phyloP scores from a whole-genome alignment of 352 stramenopile genomes.

The Globisporangium camurandrum region DNA sequence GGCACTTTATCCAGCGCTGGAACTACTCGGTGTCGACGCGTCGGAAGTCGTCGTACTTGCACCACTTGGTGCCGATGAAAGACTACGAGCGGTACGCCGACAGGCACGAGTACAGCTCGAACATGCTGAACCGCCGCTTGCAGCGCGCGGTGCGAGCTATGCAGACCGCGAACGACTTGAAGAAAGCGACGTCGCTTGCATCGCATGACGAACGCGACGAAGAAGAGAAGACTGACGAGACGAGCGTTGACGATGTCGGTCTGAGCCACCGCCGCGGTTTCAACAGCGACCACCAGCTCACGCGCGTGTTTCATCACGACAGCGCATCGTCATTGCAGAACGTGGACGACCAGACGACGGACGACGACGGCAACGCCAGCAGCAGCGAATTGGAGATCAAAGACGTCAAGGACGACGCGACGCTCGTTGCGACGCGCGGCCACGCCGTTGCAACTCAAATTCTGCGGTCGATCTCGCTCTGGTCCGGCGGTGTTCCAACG shows the following conservation, averaged over 20 bases:
- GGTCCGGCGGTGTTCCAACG: conserved; percentile 66
- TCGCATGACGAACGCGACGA: conserved; percentile 11
- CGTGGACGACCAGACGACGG: background rate
- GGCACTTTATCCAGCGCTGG: conserved; percentile 85
- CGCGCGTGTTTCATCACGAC: conserved; percentile 10
- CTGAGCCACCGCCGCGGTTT: conserved; percentile 24
- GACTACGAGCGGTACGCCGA: conserved; percentile 31
- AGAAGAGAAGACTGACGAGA: conserved; percentile 3
- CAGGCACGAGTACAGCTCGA: conserved; percentile 29
- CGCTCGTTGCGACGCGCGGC: conserved; percentile 17
- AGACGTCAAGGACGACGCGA: conserved; percentile 17
- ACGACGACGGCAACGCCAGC: conserved; percentile 13
- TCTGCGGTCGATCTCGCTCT: conserved; percentile 71
- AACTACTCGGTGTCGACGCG: conserved; percentile 82
- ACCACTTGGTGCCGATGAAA: conserved; percentile 73
- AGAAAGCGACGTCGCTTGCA: conserved; percentile 8
- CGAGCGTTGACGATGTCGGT: background rate
- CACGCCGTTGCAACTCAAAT: conserved; percentile 59
- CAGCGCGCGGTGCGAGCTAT: conserved; percentile 65
- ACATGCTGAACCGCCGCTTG: conserved; percentile 38
- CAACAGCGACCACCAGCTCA: conserved; percentile 32
- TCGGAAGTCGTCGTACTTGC: conserved; percentile 66
- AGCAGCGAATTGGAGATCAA: conserved; percentile 8
- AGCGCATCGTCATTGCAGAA: background rate
- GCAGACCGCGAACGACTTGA: conserved; percentile 32